These are phyloP conservation scores for Viola odorata DNA, from an alignment of 345 rosid genomes.

Conservation along the genomic window DNA sequence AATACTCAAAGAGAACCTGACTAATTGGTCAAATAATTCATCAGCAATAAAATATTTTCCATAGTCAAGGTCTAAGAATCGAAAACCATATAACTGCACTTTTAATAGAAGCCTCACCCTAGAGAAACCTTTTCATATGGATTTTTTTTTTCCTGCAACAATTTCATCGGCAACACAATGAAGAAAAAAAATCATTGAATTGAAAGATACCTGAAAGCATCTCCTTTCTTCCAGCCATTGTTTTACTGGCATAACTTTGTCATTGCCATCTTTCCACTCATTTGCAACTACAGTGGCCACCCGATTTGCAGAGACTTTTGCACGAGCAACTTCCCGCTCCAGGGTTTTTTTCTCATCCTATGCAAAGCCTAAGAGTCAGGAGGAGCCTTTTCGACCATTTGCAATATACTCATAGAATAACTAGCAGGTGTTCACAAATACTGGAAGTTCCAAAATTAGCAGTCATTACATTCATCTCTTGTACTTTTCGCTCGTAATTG, in stretches of 20 bases:
- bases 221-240: conserved; percentile 99
- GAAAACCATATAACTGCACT: no score
- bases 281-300: conserved; percentile 97
- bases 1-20: no score
- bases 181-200: no score
- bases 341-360: conserved; percentile 95
- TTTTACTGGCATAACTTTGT: conserved; percentile 98
- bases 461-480: conserved; percentile 39
- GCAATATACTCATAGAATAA: background rate
- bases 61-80: no score
- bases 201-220: conserved; percentile 65
- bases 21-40: no score
- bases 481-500: conserved; percentile 42
- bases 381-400: conserved; percentile 9
- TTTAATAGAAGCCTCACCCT: no score
- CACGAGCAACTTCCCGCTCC: conserved; percentile 94
- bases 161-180: no score
- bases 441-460: conserved; percentile 6
- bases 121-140: no score
- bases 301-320: conserved; percentile 92
- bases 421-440: background rate
- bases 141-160: no score
- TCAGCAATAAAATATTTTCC: no score
- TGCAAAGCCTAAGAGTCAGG: background rate
- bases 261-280: conserved; percentile 94